Percentiles rank a stretch among this genome's conserved stretches.
phyloP scores from a whole-genome alignment of 768 basidiomycete genomes.

The Phaeolepiota aurea region DNA sequence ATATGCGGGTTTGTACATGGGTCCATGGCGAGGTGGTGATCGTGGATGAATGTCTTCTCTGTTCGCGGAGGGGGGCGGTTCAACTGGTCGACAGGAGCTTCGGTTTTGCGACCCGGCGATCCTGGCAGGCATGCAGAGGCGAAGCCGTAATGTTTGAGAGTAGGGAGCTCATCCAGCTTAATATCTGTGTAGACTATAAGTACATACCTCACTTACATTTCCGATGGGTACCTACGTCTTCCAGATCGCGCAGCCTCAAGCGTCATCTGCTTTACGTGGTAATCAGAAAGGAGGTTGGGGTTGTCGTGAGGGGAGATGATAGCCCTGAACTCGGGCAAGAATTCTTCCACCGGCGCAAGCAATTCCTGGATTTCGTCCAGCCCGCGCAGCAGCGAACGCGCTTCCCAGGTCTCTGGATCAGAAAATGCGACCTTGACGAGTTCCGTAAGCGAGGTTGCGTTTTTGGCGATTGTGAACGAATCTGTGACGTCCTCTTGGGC shows the following conservation, averaged over 20 bases:
- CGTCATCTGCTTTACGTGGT: conserved; percentile 18
- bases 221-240: conserved; percentile 15
- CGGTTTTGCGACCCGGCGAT: conserved; percentile 17
- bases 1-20: conserved; percentile 30
- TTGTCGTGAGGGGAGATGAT: conserved; percentile 31
- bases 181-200: conserved; percentile 11
- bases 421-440: conserved; percentile 14
- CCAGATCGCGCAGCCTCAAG: conserved; percentile 22
- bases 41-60: conserved; percentile 31
- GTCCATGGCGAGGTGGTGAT: conserved; percentile 34
- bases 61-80: conserved; percentile 11
- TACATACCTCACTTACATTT: neutral
- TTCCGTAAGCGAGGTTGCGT: conserved; percentile 6
- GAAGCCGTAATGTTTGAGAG: conserved; percentile 12
- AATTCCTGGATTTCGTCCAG: conserved; percentile 19
- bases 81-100: conserved; percentile 15
- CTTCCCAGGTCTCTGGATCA: conserved; percentile 12
- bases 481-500: conserved; percentile 21
- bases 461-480: conserved; percentile 26
- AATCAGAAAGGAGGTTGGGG: conserved; percentile 25
- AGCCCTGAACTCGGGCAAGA: conserved; percentile 30
- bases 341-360: conserved; percentile 25
- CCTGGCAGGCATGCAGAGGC: conserved; percentile 20
- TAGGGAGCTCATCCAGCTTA: conserved; percentile 10
- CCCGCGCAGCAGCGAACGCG: conserved; percentile 13